These are phyloP conservation scores for Pseudogymnoascus sp. DNA, from an alignment of 2,329 filamentous ascomycete genomes.

Conservation along the genomic window DNA sequence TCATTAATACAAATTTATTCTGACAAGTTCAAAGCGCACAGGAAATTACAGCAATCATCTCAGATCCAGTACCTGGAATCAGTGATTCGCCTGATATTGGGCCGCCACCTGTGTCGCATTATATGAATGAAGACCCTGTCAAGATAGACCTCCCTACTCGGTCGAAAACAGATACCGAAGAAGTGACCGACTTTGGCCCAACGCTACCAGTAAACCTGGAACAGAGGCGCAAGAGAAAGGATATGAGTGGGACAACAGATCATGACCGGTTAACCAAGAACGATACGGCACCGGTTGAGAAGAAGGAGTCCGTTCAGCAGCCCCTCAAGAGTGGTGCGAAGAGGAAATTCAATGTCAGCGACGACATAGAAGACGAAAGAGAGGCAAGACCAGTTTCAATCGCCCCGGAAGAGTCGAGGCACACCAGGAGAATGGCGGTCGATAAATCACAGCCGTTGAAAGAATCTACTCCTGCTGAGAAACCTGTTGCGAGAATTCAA, in stretches of 20 bases:
- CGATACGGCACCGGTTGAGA: not conserved
- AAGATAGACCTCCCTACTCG: conserved; percentile 42
- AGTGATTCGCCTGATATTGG: conserved; percentile 62
- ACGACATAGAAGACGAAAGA: conserved; percentile 39
- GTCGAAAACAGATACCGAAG: conserved; percentile 15
- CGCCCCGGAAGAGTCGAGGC: conserved; percentile 22
- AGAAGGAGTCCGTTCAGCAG: conserved; percentile 20
- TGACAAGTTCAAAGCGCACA: conserved; percentile 28
- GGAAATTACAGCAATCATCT: conserved; percentile 22
- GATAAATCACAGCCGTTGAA: conserved; percentile 6
- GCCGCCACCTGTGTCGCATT: conserved; percentile 50
- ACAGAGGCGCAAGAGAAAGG: conserved; percentile 27
- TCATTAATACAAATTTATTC: conserved; percentile 14
- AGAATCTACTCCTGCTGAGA: conserved; percentile 13
- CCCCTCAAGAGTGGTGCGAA: conserved; percentile 44
- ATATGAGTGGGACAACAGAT: conserved; percentile 16
- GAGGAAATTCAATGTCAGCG: conserved; percentile 47
- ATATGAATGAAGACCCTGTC: conserved; percentile 47
- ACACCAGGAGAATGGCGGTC: conserved; percentile 25
- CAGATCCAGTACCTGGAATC: conserved; percentile 25
- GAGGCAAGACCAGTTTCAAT: conserved; percentile 26
- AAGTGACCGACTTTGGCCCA: conserved; percentile 18
- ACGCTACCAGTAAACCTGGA: conserved; percentile 26
- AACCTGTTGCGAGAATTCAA: conserved; percentile 13
- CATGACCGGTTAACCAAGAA: conserved; percentile 13